Percentiles rank a stretch among this genome's conserved stretches.
phyloP scores from a whole-genome alignment of 148 eudicot species.

The Vaccinium myrtillus region DNA sequence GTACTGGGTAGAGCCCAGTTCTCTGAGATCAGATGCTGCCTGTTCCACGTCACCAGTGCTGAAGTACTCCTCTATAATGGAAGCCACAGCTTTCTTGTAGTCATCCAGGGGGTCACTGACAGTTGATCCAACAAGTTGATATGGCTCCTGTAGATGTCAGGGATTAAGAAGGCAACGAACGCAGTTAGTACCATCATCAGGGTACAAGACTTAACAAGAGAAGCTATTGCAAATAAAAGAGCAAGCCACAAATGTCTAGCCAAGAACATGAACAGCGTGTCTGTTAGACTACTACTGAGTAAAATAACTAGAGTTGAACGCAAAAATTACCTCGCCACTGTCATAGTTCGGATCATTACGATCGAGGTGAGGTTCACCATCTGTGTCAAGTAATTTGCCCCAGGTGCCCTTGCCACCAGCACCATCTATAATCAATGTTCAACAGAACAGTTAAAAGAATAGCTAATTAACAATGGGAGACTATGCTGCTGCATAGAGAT shows the following conservation, averaged over 20 bases:
- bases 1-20: conserved; percentile 76
- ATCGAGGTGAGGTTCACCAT: conserved; percentile 65
- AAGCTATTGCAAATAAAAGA: neutral
- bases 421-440: conserved; percentile 58
- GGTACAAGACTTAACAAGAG: neutral
- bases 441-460: neutral
- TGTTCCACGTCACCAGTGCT: conserved; percentile 73
- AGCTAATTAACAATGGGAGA: too few relatives aligned
- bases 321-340: conserved; percentile 74
- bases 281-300: neutral
- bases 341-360: conserved; percentile 95
- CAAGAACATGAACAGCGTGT: neutral
- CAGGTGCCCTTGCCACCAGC: conserved; percentile 98
- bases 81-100: conserved; percentile 87
- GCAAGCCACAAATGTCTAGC: neutral
- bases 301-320: neutral
- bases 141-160: conserved; percentile 66
- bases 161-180: neutral
- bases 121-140: conserved; percentile 74
- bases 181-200: neutral
- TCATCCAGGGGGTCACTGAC: conserved; percentile 89
- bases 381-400: conserved; percentile 93
- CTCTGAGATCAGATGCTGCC: conserved; percentile 81
- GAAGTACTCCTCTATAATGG: conserved; percentile 88
- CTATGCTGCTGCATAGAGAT: neutral